These are phyloP conservation scores for Aspergillus tamarii DNA, from an alignment of 2,329 filamentous ascomycete genomes.

Conservation along the genomic window DNA sequence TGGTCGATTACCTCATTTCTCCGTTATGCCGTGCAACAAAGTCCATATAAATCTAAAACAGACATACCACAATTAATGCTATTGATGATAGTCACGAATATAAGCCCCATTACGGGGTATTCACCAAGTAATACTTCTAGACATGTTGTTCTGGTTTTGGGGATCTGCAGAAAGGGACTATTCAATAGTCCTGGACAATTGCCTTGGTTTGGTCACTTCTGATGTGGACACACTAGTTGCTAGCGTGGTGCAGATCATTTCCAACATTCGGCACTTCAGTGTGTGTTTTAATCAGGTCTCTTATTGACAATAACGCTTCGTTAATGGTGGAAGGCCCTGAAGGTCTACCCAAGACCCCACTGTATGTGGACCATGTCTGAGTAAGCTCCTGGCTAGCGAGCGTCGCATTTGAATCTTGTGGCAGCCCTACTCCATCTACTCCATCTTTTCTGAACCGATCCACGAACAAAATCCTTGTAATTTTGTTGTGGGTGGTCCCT, in stretches of 20 bases:
- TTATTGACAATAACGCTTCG: neutral
- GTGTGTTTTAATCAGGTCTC: no score
- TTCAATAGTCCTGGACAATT: neutral
- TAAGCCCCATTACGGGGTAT: neutral
- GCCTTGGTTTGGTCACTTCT: neutral
- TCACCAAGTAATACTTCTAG: neutral
- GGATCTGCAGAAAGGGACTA: neutral
- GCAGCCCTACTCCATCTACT: neutral
- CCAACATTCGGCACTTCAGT: constrained; percentile 1
- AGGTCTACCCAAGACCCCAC: neutral
- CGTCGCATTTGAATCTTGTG: neutral
- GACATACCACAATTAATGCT: no score
- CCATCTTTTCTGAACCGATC: neutral
- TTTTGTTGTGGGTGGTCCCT: no score
- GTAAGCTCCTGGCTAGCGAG: neutral
- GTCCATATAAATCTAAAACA: no score
- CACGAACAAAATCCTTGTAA: neutral
- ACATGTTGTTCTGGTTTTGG: neutral
- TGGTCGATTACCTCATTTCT: neutral
- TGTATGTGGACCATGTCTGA: neutral
- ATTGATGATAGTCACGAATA: neutral
- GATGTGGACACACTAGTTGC: neutral
- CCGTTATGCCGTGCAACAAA: no score
- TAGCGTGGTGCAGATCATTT: constrained; percentile 4
- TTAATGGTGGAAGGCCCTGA: neutral